These are phyloP conservation scores for Isatis lusitanica DNA, from an alignment of 441 rosid species.

Conservation along the genomic window DNA sequence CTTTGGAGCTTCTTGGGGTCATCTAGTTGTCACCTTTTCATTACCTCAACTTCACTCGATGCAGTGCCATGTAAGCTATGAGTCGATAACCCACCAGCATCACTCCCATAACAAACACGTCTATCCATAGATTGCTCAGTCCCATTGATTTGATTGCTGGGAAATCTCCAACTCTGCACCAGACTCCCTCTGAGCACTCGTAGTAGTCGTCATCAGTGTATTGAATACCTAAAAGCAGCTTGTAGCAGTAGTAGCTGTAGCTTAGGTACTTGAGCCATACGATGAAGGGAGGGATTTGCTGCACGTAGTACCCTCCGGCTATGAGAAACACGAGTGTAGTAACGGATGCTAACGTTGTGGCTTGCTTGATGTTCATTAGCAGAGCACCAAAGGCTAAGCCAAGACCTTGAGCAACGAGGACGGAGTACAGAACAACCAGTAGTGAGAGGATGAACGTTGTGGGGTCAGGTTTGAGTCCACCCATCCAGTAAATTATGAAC, in stretches of 20 bases:
- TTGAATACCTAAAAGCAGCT: constrained; percentile 90
- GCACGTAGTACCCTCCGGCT: constrained; percentile 92
- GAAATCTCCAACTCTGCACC: constrained; percentile 82
- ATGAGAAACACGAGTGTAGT: constrained; percentile 88
- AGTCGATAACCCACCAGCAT: constrained; percentile 88
- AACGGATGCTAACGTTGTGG: constrained; percentile 92
- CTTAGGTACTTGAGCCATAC: constrained; percentile 94
- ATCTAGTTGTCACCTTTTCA: not conserved
- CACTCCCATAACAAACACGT: constrained; percentile 74
- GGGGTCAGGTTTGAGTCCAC: constrained; percentile 90
- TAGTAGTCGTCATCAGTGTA: constrained; percentile 68
- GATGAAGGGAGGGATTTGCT: constrained; percentile 88
- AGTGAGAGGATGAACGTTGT: constrained; percentile 76
- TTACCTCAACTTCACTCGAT: constrained; percentile 63
- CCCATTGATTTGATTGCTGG: constrained; percentile 87
- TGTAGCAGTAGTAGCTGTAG: constrained; percentile 92
- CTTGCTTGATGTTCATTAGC: constrained; percentile 92
- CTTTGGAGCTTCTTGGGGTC: constrained; percentile 34
- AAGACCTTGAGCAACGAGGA: constrained; percentile 88
- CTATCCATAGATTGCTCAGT: constrained; percentile 69
- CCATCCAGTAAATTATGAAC: constrained; percentile 97
- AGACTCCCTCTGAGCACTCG: constrained; percentile 70
- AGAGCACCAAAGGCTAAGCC: constrained; percentile 92
- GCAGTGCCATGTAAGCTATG: constrained; percentile 77
- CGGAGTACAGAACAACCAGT: constrained; percentile 79